Evolutionary conservation across 176 grass and related monocot genomes (phyloP), one percentile per base, ranked within the genome.

Genomic region (Puccinellia tenuiflora): DNA sequence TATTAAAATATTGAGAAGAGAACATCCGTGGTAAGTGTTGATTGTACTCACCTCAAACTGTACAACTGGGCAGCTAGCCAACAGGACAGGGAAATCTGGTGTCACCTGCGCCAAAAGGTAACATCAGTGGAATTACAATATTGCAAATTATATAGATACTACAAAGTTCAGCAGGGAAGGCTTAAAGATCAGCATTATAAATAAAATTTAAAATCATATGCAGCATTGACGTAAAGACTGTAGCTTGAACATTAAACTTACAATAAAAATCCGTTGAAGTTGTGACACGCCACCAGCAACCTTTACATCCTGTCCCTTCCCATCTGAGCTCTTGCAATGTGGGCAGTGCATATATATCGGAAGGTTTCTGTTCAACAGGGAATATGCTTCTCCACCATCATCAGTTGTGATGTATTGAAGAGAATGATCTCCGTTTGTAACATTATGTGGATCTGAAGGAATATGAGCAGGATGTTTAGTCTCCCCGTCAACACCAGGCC

Each of bases 321-420:
- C 86, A 52, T 88, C 85, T 45, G 85, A 91, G 73, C 37, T 84
- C 64, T 86, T 94, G 80, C 96, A 98, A 81, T 98, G 84, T 68
- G 93, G 96, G 57, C 93, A 98, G 61, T 92, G 90, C 93, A 98
- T 92, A 93, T 93, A 95, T 93, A 98, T 81, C 45, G 96, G 96
- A 73, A 98, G 82, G 69, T 93, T 98, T 83, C 83, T 92, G 84
- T 93, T 98, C 47, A 95, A 81, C 5, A 98, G 82, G 77, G 92
- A 93, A 93, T 87, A 93, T 88, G 92, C 93, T 84, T 88, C 85
- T 79, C 87, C 92, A 24, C 87, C 88, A 83, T 93, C 81, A 83
- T 94, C 90, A 62, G 89, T 37, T 85, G 70, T 85, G 74, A 90
- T 26, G 65, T 74, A 63, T 54, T n/a, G 85, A 85, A 77, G 76